Conservation (phyloP, 2,329 filamentous ascomycete species). For the Aspergillus hiratsukae region DNA sequence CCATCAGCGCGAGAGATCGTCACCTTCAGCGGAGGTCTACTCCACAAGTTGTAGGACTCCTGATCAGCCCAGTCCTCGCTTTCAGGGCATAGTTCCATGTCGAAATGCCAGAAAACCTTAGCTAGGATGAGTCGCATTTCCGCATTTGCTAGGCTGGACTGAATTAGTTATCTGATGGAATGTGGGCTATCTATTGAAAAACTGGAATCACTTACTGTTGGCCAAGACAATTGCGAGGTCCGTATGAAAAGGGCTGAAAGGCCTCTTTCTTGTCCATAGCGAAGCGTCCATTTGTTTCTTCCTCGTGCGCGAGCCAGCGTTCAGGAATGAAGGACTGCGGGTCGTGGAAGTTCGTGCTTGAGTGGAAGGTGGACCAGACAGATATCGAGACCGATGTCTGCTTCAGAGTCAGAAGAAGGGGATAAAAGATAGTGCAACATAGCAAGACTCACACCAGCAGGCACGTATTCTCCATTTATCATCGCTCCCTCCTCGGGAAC, state of each 20-base stretch:
- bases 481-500: slow-evolving; percentile 25
- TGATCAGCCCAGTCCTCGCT: slow-evolving; percentile 24
- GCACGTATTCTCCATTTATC: slow-evolving; percentile 22
- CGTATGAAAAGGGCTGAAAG: slow-evolving; percentile 28
- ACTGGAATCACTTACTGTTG: not conserved
- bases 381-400: slow-evolving; percentile 5
- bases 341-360: slow-evolving; percentile 15
- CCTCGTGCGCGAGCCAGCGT: slow-evolving; percentile 21
- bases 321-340: slow-evolving; percentile 25
- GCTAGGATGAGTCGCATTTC: slow-evolving; percentile 41
- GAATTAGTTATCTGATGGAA: not conserved
- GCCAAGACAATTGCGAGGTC: slow-evolving; percentile 28
- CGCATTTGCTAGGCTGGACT: slow-evolving; percentile 23
- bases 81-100: slow-evolving; percentile 32
- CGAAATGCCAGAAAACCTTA: slow-evolving; percentile 36
- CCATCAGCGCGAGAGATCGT: slow-evolving; percentile 17
- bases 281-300: slow-evolving; percentile 12
- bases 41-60: slow-evolving; percentile 34
- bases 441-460: slow-evolving; percentile 18
- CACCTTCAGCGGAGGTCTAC: slow-evolving; percentile 30
- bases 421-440: too few species aligned
- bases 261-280: slow-evolving; percentile 27
- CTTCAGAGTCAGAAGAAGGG: not conserved
- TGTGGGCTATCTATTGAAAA: not conserved
- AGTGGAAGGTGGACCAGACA: slow-evolving; percentile 3